These are phyloP conservation scores for Chernovozyma sophiae-reginae DNA, from an alignment of 1,139 yeast species.

Conservation along the genomic window DNA sequence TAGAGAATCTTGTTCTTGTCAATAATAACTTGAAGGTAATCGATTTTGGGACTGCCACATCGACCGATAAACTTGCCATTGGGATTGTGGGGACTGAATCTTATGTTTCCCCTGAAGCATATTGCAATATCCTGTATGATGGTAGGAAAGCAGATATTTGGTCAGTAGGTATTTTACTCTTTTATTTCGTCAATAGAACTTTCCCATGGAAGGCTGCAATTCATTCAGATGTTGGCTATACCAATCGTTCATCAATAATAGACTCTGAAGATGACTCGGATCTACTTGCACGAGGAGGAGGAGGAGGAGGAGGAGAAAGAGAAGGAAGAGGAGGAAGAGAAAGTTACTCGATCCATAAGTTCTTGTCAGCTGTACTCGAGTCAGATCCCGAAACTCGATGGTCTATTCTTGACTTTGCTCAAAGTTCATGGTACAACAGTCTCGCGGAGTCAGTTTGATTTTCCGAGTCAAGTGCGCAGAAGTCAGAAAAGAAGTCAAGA, in stretches of 20 bases:
- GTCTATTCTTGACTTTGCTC: conserved; percentile 5
- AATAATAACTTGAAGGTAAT: conserved; percentile 28
- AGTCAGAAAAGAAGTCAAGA: no score
- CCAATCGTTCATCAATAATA: neutral
- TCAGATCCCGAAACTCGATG: conserved; percentile 14
- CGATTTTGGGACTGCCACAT: conserved; percentile 33
- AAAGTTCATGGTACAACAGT: neutral
- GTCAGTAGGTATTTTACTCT: conserved; percentile 45
- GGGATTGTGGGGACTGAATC: conserved; percentile 51
- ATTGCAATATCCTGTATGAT: conserved; percentile 29
- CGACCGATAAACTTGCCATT: conserved; percentile 17
- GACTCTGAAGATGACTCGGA: neutral
- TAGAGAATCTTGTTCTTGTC: conserved; percentile 33
- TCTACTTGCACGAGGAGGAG: neutral
- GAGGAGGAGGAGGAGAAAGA: no score
- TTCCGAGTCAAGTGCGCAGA: conserved; percentile 1
- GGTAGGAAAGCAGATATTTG: conserved; percentile 44
- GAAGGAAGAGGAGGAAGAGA: neutral
- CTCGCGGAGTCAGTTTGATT: conserved; percentile 5
- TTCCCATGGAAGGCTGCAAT: conserved; percentile 39
- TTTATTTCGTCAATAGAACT: conserved; percentile 22
- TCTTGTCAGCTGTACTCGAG: conserved; percentile 4
- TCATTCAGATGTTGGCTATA: conserved; percentile 13
- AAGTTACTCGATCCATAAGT: neutral
- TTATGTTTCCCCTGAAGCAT: conserved; percentile 49